A percentile compares a stretch with the other conserved stretches of the same genome.
Conservation (phyloP, 148 eudicot genomes). For the Mesembryanthemum crystallinum region DNA sequence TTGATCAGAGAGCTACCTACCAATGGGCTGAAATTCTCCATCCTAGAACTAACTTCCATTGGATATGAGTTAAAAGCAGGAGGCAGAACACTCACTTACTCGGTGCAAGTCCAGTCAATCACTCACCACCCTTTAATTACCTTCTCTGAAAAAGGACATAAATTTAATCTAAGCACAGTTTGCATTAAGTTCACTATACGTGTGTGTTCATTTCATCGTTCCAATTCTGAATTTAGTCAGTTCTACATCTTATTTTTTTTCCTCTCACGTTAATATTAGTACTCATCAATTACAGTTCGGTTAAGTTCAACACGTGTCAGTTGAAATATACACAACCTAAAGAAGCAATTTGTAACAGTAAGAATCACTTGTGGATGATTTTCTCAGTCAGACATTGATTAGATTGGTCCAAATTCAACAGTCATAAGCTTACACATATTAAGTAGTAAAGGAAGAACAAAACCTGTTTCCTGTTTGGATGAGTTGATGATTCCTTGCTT, state of each 20-base stretch:
- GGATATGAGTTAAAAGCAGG: background rate
- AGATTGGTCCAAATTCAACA: background rate
- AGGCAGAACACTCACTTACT: no score
- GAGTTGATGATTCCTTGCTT: slow-evolving; percentile 68
- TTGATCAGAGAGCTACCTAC: background rate
- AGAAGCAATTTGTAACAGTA: background rate
- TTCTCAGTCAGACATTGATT: background rate
- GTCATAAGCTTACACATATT: no score
- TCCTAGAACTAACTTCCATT: background rate
- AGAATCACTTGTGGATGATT: background rate
- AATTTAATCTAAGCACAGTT: no score
- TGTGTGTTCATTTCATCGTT: no score
- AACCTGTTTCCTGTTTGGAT: slow-evolving; percentile 73
- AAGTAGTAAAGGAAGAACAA: background rate
- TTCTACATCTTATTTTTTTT: no score
- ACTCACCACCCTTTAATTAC: background rate
- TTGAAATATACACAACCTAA: no score
- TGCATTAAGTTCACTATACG: no score
- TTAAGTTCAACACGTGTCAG: no score
- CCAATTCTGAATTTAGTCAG: no score
- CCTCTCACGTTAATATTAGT: no score
- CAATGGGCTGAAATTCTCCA: background rate
- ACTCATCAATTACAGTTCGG: no score
- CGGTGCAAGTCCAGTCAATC: background rate
- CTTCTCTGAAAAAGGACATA: no score